Evolutionary conservation across 352 stramenopile species (phyloP).

Genomic region (Peronospora farinosa): DNA sequence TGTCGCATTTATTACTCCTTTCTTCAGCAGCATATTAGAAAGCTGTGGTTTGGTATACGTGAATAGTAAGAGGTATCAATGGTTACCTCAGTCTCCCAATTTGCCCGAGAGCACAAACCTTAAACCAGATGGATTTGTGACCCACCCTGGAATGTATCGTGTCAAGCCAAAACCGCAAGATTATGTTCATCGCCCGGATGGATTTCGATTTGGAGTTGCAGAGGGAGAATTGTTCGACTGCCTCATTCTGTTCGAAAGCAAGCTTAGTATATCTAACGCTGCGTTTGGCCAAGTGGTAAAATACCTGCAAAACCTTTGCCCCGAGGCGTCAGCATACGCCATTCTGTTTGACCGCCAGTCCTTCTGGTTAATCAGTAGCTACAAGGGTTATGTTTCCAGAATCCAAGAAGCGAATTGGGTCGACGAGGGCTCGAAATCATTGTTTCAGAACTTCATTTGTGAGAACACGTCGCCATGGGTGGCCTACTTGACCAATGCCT

Average conservation of each 20-base stretch:
- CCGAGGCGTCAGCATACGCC: constrained; percentile 10
- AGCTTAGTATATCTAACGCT: constrained; percentile 28
- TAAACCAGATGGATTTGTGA: constrained; percentile 21
- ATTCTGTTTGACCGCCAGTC: constrained; percentile 24
- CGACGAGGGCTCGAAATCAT: constrained; percentile 19
- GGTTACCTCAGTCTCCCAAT: constrained; percentile 3
- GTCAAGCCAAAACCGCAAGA: neutral
- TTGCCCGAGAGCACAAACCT: constrained; percentile 3
- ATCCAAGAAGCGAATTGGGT: constrained; percentile 17
- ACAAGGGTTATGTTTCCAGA: constrained; percentile 16
- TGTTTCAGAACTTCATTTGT: constrained; percentile 26
- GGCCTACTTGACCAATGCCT: constrained; percentile 13
- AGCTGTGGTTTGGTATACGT: constrained; percentile 13
- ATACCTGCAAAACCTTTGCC: constrained; percentile 22
- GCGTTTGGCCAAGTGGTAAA: constrained; percentile 26
- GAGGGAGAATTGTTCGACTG: constrained; percentile 28
- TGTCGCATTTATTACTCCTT: neutral
- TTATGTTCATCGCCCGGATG: too few relatives aligned
- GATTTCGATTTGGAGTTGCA: too few relatives aligned
- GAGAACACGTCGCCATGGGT: constrained; percentile 22
- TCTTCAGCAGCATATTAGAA: constrained; percentile 1
- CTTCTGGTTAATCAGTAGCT: constrained; percentile 27
- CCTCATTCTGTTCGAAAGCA: constrained; percentile 28
- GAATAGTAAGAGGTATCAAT: constrained; percentile 14
- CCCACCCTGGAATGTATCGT: neutral